Conservation (phyloP, 1,284 basidiomycete genomes). For the Cryptococcus hybrid region DNA sequence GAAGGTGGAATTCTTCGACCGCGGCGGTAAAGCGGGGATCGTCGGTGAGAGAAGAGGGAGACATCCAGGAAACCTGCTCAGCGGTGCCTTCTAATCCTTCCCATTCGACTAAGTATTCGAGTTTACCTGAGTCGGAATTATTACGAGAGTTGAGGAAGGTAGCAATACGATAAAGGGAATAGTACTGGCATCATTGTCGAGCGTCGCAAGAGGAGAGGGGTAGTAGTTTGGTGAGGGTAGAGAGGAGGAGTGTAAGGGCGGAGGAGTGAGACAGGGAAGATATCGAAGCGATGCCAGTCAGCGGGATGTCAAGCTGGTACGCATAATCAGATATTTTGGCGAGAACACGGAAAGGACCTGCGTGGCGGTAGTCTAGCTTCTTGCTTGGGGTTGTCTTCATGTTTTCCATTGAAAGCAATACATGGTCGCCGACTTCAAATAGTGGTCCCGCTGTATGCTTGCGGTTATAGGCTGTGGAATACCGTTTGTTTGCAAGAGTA, state of each 20-base stretch:
- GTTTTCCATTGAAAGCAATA: conserved; percentile 48
- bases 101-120: not conserved
- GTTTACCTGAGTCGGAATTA: not conserved
- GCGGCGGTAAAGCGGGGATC: not conserved
- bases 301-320: not conserved
- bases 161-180: not conserved
- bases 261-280: not conserved
- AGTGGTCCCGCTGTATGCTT: not conserved
- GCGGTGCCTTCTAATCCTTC: not conserved
- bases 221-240: not conserved
- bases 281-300: not conserved
- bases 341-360: not conserved
- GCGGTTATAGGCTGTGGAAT: not conserved
- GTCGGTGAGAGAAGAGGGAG: not conserved
- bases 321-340: not conserved
- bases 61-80: not conserved
- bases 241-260: not conserved
- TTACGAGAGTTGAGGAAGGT: not conserved
- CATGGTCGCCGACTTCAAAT: conserved; percentile 45
- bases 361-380: not conserved
- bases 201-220: not conserved
- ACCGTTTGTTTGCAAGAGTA: not conserved
- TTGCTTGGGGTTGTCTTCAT: conserved; percentile 41
- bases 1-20: not conserved
- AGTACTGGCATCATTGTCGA: not conserved